Evolutionary conservation across 208 protist genomes (phyloP), one percentile per base, ranked within the genome.

Genomic region (Leishmania lainsoni): DNA sequence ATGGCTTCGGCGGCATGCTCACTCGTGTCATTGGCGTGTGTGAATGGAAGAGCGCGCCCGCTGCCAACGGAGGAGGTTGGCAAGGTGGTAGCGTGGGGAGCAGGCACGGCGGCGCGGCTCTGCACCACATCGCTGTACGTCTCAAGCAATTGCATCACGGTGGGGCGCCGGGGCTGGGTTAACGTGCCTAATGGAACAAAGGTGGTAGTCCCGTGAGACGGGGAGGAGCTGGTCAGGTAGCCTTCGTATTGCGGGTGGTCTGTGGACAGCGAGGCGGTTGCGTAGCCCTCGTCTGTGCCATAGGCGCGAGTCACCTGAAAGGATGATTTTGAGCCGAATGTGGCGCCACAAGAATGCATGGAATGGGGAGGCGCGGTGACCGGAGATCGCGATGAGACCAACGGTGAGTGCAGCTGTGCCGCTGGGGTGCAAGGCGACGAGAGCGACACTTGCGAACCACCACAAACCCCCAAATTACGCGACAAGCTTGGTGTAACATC

Each of bases 141-240:
- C 78, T 88, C 81, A 54, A 90, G 82, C 54, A 92, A 81, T 79
- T 83, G 86, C 49, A 86, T 72, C 45, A 84, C 78, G 49, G 58
- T 68, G 63, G 85, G 51, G 9, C 45, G 72, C 22, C 79, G 81
- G 14, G 71, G 77, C 29, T 54, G 79, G 14, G 51, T 52, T 5
- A 61, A 17, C 68, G 84, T 81, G 32, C 81, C 83, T 32, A 84
- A 75, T 45, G 80, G 54, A 52, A 63, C 61, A 22, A 66, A 51
- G 77, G 69, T 48, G 70, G 22, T 20, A 56, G 10, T 26, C 68
- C 63, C n/a, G 74, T 49, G 48, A 16, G 32, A 26, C 16, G 32
- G 9, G 52, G 52, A 45, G 20, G 54, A 17, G 12, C 3, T 61
- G 32, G 45, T 76, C 32, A 8, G 32, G 58, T 52, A 52, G 48